phyloP scores from a whole-genome alignment of 352 stramenopile genomes.

The Discostella stelligera region DNA sequence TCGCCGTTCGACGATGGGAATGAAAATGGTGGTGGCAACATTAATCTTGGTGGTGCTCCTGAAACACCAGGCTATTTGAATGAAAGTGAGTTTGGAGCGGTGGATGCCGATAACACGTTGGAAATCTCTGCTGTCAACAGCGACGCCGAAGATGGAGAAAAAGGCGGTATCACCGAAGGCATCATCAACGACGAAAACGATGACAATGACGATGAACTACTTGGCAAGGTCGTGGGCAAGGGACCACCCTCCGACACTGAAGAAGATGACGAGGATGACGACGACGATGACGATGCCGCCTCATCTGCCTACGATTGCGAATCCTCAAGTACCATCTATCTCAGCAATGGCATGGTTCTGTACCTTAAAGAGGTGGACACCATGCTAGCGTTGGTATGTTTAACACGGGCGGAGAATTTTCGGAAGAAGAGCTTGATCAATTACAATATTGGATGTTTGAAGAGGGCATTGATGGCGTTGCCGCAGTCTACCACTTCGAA shows the following conservation, averaged over 20 bases:
- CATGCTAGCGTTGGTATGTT: constrained; percentile 96
- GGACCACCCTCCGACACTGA: constrained; percentile 43
- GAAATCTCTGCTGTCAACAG: not conserved
- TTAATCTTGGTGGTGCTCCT: not conserved
- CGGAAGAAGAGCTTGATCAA: constrained; percentile 97
- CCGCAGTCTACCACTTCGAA: constrained; percentile 27
- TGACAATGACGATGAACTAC: constrained; percentile 58
- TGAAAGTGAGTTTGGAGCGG: constrained; percentile 6
- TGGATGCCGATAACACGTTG: constrained; percentile 8
- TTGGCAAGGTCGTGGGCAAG: constrained; percentile 71
- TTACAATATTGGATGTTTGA: constrained; percentile 98
- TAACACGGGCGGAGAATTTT: constrained; percentile 95
- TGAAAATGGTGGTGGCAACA: constrained; percentile 6
- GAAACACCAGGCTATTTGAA: not conserved
- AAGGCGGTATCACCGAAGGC: constrained; percentile 1
- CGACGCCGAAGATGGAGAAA: not conserved
- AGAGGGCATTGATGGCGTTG: constrained; percentile 86
- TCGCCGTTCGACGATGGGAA: constrained; percentile 17
- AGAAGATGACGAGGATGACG: constrained; percentile 82
- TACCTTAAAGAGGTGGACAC: constrained; percentile 82
- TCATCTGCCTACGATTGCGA: constrained; percentile 94
- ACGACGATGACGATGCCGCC: constrained; percentile 89
- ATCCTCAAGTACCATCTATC: constrained; percentile 94
- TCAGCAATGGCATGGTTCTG: constrained; percentile 96
- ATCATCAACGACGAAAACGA: constrained; percentile 2